Conservation (phyloP, 1,284 basidiomycete genomes). For the Meripilus lineatus region DNA sequence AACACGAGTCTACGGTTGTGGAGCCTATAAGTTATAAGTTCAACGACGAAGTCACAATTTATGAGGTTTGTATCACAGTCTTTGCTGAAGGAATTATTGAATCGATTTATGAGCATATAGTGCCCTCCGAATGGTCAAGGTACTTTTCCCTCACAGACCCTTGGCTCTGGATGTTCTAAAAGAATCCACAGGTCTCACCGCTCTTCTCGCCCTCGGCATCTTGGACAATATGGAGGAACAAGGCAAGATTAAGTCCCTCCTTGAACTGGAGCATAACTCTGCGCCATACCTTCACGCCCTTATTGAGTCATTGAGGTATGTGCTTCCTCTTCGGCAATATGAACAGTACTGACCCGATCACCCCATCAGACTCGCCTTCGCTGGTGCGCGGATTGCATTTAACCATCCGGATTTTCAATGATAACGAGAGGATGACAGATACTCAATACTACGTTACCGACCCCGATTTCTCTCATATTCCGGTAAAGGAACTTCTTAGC, state of each 20-base stretch:
- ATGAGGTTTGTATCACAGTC: conserved; percentile 69
- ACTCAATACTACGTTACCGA: conserved; percentile 88
- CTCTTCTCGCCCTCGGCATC: conserved; percentile 88
- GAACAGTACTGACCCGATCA: background rate
- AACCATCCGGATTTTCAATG: background rate
- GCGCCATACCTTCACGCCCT: conserved; percentile 84
- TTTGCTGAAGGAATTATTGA: too few relatives aligned
- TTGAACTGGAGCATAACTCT: conserved; percentile 85
- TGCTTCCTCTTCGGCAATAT: conserved; percentile 11
- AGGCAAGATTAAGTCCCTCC: conserved; percentile 64
- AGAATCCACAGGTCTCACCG: conserved; percentile 65
- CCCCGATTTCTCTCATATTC: conserved; percentile 70
- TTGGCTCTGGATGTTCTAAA: background rate
- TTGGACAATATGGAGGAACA: conserved; percentile 81
- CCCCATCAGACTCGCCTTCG: conserved; percentile 61
- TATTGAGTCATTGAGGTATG: conserved; percentile 76
- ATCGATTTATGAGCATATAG: too few relatives aligned
- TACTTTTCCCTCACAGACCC: conserved; percentile 3
- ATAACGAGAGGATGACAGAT: conserved; percentile 40
- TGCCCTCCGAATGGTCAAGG: conserved; percentile 95
- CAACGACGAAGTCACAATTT: conserved; percentile 73
- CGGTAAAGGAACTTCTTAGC: conserved; percentile 75
- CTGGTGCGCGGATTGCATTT: conserved; percentile 37
- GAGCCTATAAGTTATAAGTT: conserved; percentile 92
- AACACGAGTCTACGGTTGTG: conserved; percentile 75